These are phyloP conservation scores for Phragmites australis DNA, from an alignment of 176 grass and related monocot genomes.

Conservation along the genomic window DNA sequence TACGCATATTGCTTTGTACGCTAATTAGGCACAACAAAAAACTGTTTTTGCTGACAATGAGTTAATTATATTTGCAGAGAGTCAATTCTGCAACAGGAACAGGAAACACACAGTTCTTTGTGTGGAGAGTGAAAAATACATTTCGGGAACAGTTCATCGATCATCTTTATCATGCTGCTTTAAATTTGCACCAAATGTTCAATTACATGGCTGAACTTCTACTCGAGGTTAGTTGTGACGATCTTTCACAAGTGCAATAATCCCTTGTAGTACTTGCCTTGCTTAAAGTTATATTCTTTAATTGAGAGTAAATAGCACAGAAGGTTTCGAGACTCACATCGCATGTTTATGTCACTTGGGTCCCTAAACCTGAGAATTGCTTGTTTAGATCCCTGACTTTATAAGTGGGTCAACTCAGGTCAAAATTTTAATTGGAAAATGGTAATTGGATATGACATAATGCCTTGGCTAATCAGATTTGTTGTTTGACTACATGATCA, in stretches of 20 bases:
- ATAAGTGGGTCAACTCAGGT: not conserved
- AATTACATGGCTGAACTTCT: constrained; percentile 56
- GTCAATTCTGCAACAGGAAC: constrained; percentile 35
- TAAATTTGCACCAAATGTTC: constrained; percentile 67
- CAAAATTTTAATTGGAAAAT: constrained; percentile 16
- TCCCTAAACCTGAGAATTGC: not conserved
- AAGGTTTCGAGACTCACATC: not conserved
- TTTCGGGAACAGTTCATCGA: constrained; percentile 56
- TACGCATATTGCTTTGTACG: constrained; percentile 24
- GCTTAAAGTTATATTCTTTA: constrained; percentile 12
- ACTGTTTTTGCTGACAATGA: constrained; percentile 21
- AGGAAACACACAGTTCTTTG: constrained; percentile 48
- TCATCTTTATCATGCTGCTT: constrained; percentile 70
- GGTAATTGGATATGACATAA: not conserved
- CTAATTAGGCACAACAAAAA: constrained; percentile 5
- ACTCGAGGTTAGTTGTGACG: constrained; percentile 49
- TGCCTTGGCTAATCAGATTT: not conserved
- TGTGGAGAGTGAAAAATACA: constrained; percentile 64
- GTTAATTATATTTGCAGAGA: constrained; percentile 57
- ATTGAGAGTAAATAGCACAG: not conserved
- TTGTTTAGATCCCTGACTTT: not conserved
- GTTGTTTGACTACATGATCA: not conserved
- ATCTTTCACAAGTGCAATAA: constrained; percentile 1
- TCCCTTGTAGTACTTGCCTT: constrained; percentile 14
- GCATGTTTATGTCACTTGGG: not conserved